Evolutionary conservation across 2,329 filamentous ascomycete species (phyloP).

Genomic region (Aspergillus udagawae): DNA sequence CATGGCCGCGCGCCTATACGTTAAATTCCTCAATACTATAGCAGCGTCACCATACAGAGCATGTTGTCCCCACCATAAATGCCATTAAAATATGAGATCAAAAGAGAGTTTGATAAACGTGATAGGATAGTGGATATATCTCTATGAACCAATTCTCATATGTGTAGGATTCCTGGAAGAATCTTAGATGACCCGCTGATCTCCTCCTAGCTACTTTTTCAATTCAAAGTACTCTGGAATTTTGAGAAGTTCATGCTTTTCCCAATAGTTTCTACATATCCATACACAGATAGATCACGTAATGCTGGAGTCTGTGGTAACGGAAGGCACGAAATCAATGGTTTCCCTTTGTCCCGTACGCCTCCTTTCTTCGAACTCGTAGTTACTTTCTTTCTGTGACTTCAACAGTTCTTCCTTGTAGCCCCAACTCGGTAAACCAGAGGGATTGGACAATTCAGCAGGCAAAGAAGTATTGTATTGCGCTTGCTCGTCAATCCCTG

Average conservation of each 20-base stretch:
- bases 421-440: slow-evolving; percentile 38
- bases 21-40: background rate
- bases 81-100: too few relatives aligned
- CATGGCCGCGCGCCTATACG: slow-evolving; percentile 8
- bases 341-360: slow-evolving; percentile 30
- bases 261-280: background rate
- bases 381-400: slow-evolving; percentile 36
- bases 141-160: too few relatives aligned
- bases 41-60: background rate
- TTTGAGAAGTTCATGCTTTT: background rate
- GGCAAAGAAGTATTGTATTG: slow-evolving; percentile 53
- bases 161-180: too few relatives aligned
- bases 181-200: too few relatives aligned
- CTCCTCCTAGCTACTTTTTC: background rate
- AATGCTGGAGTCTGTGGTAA: slow-evolving; percentile 1
- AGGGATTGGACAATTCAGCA: slow-evolving; percentile 37
- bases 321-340: slow-evolving; percentile 38
- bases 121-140: too few relatives aligned
- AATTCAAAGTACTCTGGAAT: background rate
- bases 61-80: background rate
- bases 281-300: background rate
- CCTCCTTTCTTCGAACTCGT: slow-evolving; percentile 33
- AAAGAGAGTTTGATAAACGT: too few relatives aligned
- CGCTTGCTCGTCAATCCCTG: slow-evolving; percentile 49
- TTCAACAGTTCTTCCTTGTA: slow-evolving; percentile 46